Evolutionary conservation across 176 grass and related monocot genomes (phyloP).

Genomic region (Rhynchospora tenuis): DNA sequence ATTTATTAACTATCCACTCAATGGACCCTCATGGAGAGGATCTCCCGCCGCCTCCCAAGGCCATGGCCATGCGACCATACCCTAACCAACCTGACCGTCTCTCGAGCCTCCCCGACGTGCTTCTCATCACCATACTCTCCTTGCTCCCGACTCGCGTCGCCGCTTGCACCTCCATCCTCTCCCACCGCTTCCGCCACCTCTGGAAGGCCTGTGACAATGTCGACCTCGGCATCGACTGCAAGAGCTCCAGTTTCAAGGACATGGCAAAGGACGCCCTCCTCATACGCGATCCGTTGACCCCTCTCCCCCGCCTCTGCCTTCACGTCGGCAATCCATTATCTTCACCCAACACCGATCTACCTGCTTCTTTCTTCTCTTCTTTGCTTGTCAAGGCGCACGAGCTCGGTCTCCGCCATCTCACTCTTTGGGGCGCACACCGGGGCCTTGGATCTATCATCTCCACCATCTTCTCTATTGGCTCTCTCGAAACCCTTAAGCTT

Average conservation of each 20-base stretch:
- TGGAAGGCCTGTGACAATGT: background rate
- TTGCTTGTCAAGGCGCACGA: background rate
- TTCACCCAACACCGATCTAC: background rate
- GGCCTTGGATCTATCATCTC: background rate
- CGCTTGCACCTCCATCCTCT: background rate
- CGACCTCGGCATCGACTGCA: background rate
- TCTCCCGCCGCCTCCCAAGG: constrained; percentile 45
- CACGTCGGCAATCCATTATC: background rate
- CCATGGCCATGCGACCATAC: too few relatives aligned
- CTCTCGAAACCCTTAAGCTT: background rate
- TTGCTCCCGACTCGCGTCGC: background rate
- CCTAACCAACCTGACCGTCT: background rate
- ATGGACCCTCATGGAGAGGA: constrained; percentile 17
- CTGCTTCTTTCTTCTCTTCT: background rate
- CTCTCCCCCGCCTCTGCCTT: background rate
- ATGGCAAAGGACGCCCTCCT: background rate
- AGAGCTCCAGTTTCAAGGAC: background rate
- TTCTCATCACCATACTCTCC: background rate
- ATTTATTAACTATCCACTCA: constrained; percentile 37
- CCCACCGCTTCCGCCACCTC: background rate
- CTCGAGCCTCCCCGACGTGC: background rate
- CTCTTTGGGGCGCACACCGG: too few relatives aligned
- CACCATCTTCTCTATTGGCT: background rate
- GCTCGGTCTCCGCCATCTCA: background rate
- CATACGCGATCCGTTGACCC: background rate